Percentiles rank a stretch among this genome's conserved stretches.
These are phyloP conservation scores for Glebionis coronaria DNA, from an alignment of 129 eudicot species.

Conservation along the genomic window DNA sequence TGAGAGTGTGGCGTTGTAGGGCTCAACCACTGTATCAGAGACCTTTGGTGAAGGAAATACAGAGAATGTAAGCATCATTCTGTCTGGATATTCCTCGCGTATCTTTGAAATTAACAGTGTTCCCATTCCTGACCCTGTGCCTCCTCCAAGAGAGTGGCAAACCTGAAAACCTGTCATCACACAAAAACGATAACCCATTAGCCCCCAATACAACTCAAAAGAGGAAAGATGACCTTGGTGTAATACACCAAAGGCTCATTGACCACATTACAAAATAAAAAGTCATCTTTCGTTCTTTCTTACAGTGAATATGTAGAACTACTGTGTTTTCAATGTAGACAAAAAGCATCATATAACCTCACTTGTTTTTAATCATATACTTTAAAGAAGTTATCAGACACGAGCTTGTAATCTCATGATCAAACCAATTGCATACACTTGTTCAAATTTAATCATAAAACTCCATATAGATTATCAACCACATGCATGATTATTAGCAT, in stretches of 20 bases:
- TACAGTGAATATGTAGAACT: not conserved
- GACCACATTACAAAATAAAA: not conserved
- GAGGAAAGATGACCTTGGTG: not conserved
- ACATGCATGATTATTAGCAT: not conserved
- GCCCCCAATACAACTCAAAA: not conserved
- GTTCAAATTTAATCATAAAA: too few relatives aligned
- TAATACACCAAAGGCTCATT: not conserved
- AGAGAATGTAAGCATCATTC: conserved; percentile 55
- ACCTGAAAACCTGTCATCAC: conserved; percentile 43
- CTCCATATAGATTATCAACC: too few relatives aligned
- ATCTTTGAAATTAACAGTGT: conserved; percentile 51
- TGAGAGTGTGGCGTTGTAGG: conserved; percentile 45
- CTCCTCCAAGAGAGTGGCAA: conserved; percentile 54
- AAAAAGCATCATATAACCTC: too few relatives aligned
- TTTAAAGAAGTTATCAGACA: too few relatives aligned
- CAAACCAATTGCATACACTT: too few relatives aligned
- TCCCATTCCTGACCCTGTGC: conserved; percentile 58
- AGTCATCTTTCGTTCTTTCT: not conserved
- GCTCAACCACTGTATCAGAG: conserved; percentile 53
- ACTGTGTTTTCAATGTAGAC: not conserved
- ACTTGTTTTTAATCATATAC: too few relatives aligned
- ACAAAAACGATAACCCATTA: not conserved
- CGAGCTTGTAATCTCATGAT: too few relatives aligned
- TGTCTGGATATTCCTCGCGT: conserved; percentile 51
- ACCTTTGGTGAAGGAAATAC: conserved; percentile 51